These are phyloP conservation scores for Didymella keratinophila DNA, from an alignment of 2,329 filamentous ascomycete species.

Conservation along the genomic window DNA sequence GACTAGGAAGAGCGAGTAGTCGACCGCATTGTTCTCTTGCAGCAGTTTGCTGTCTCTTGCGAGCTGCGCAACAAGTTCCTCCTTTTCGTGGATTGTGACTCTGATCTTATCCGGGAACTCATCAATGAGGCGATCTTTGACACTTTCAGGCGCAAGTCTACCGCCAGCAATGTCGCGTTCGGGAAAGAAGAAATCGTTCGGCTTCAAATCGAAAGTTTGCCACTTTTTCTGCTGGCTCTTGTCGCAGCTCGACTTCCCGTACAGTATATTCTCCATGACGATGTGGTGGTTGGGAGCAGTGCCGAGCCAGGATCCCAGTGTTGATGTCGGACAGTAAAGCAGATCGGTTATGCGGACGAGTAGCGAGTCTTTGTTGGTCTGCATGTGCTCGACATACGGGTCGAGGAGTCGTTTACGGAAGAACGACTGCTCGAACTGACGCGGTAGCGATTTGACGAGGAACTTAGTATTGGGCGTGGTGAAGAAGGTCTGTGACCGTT, in stretches of 20 bases:
- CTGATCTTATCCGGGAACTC: conserved; percentile 71
- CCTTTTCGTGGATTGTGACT: conserved; percentile 63
- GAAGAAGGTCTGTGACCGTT: conserved; percentile 68
- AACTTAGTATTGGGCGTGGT: conserved; percentile 71
- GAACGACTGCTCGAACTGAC: conserved; percentile 74
- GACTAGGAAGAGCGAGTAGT: conserved; percentile 78
- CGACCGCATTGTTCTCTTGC: conserved; percentile 69
- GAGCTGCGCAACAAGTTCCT: conserved; percentile 63
- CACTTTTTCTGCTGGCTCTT: conserved; percentile 59
- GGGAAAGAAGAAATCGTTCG: conserved; percentile 77
- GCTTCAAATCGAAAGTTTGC: conserved; percentile 79
- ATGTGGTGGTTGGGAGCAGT: conserved; percentile 74
- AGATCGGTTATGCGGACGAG: conserved; percentile 77
- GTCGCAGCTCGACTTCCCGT: conserved; percentile 60
- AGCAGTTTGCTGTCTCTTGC: conserved; percentile 70
- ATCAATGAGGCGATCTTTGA: conserved; percentile 71
- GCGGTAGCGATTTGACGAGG: conserved; percentile 74
- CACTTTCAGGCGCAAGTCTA: conserved; percentile 67
- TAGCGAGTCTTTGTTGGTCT: conserved; percentile 64
- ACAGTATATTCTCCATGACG: conserved; percentile 78
- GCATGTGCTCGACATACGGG: conserved; percentile 72
- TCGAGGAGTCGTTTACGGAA: conserved; percentile 72
- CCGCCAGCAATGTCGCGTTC: conserved; percentile 75
- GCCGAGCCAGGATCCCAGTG: conserved; percentile 67
- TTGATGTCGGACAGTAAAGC: conserved; percentile 62